Evolutionary conservation across 805 yeast genomes (phyloP).

Genomic region (Pichia manshurica): DNA sequence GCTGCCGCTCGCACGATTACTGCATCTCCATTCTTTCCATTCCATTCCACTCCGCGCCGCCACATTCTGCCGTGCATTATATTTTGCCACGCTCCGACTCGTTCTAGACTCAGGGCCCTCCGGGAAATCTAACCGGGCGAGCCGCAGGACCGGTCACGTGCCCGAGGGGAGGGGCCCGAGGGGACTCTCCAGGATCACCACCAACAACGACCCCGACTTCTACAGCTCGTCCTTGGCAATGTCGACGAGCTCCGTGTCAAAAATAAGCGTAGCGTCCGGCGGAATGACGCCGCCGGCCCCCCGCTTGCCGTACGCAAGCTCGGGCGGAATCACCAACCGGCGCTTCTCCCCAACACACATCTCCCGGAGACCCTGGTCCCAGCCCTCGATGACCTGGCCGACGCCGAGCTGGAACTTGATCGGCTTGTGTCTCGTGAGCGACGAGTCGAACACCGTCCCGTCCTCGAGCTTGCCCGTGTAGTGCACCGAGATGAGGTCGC

Average conservation of each 20-base stretch:
- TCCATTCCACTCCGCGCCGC: no score
- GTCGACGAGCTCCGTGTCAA: conserved; percentile 59
- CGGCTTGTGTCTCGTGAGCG: conserved; percentile 59
- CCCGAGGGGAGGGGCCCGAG: no score
- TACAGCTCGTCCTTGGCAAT: conserved; percentile 32
- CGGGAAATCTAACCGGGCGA: no score
- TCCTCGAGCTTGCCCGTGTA: conserved; percentile 67
- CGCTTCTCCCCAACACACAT: conserved; percentile 91
- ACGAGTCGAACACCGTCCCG: conserved; percentile 73
- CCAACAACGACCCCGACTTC: no score
- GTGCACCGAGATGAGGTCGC: conserved; percentile 71
- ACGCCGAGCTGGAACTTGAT: conserved; percentile 66
- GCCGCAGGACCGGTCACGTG: no score
- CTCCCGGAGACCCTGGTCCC: conserved; percentile 80
- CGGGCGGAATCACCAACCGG: conserved; percentile 71
- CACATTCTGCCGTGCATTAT: no score
- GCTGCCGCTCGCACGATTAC: no score
- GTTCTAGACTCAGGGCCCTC: no score
- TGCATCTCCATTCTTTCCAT: no score
- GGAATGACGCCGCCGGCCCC: conserved; percentile 73
- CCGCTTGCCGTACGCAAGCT: conserved; percentile 67
- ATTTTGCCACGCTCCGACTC: no score
- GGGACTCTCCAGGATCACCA: no score
- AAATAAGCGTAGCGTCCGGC: conserved; percentile 64
- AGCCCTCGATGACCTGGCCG: conserved; percentile 80